Evolutionary conservation across 371 early-diverging fungal genomes (phyloP).

Genomic region (Saksenaea oblongispora): DNA sequence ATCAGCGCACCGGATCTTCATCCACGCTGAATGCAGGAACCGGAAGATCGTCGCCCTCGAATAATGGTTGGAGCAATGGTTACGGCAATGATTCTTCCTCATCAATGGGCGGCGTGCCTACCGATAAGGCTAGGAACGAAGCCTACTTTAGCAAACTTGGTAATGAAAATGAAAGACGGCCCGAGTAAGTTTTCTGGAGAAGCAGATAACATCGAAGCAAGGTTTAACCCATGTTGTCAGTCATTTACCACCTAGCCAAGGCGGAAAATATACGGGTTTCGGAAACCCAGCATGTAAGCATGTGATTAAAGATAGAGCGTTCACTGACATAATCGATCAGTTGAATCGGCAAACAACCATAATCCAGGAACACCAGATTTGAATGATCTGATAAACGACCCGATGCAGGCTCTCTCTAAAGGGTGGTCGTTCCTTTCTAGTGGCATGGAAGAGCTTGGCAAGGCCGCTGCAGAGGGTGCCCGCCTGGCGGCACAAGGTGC

Average conservation of each 20-base stretch:
- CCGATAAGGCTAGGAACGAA: constrained; percentile 69
- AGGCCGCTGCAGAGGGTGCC: constrained; percentile 71
- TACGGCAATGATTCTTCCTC: constrained; percentile 7
- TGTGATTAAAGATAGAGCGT: background rate
- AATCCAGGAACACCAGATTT: constrained; percentile 42
- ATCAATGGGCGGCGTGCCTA: constrained; percentile 8
- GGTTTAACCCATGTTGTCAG: constrained; percentile 20
- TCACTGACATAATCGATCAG: constrained; percentile 11
- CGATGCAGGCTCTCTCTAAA: constrained; percentile 78
- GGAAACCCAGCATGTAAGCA: constrained; percentile 69
- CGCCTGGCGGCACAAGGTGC: constrained; percentile 73
- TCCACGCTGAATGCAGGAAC: constrained; percentile 4
- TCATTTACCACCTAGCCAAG: constrained; percentile 87
- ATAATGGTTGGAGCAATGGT: constrained; percentile 13
- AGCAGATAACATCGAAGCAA: background rate
- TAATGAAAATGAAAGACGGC: constrained; percentile 57
- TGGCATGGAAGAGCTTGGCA: constrained; percentile 50
- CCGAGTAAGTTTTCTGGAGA: constrained; percentile 39
- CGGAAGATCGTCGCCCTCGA: constrained; percentile 8
- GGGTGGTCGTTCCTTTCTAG: constrained; percentile 81
- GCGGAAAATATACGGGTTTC: constrained; percentile 91
- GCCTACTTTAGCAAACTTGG: constrained; percentile 71
- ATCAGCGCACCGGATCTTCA: constrained; percentile 23
- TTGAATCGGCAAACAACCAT: constrained; percentile 32
- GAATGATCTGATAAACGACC: constrained; percentile 81